Base-by-base conservation (phyloP, 805 yeast species). In the Metschnikowia lachancei region DNA sequence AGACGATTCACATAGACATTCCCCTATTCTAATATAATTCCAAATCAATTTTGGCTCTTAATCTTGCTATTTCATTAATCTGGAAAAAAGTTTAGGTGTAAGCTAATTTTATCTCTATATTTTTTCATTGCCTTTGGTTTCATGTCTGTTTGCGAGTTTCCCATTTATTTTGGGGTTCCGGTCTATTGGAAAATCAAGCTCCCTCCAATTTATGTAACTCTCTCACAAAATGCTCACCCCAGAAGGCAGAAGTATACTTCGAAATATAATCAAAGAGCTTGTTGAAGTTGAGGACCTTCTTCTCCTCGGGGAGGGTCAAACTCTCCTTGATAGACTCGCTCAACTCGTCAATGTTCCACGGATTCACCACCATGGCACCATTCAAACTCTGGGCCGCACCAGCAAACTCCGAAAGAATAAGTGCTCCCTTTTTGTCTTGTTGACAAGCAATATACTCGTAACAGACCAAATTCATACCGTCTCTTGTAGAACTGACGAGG, bases 311-410 rank as follows among this genome's bases (percentile, higher is more conserved):
- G 64, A 92, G 70, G 0, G 96, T 89, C 59, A 94, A 75, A 14
- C 96, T 84, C 62, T 90, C 97, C 60, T 83, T 76, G 45, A 92
- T 85, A 3, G 97, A 85, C 36, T 81, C 87, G 16, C 95, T 82
- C 62, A 92, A 67, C 56, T 94, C 99, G 56, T 94, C 99, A 18
- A 91, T 92, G 63, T 92, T 94, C 99, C 99, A 94, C 3, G 99
- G 99, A 61, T 94, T 94, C 17, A 94, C 96, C 49, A 94, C 81
- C 12, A 92, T 64, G 1, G 96, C 90, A 19, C 99, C 99, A 61
- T 94, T 92, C 53, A 94, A 73, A 1, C 95, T 86, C 69, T 94
- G 99, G 1, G 99, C 98, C n/a, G 99, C 99, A 40, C 99, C 99
- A 0, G 99, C 94, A 69, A 94, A 94, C 69, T 94, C 99, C 35